Evolutionary conservation across 768 basidiomycete species (phyloP), one percentile per base, ranked within the genome.

Genomic region (Pisolithus albus): DNA sequence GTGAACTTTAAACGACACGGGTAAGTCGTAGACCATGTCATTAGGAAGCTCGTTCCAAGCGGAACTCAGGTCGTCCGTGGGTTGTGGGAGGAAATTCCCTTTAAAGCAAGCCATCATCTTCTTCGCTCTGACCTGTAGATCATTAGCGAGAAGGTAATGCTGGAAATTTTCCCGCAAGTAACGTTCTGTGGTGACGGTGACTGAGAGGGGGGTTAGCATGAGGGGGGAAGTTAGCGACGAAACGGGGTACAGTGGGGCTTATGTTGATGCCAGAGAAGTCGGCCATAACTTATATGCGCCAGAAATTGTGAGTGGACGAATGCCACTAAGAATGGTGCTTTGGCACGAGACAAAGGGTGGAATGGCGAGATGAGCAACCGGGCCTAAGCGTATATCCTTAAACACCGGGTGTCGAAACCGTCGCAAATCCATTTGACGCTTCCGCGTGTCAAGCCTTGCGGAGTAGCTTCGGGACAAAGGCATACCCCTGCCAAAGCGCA

Each of bases 31-130:
- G 24, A 45, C 18, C 5, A 13, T 67, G 7, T 45, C 10, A 18
- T 67, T 67, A n/a, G 66, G 66, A 28, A 65, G n/a, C 34, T 55
- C 48, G 7, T 47, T 39, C 66, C 66, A 67, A 11, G 57, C 56
- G n/a, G 51, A 57, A 42, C n/a, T 52, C 36, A 62, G 48, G 28
- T 51, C 32, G 13, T 36, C 45, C 15, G 51, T 45, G n/a, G 67
- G 62, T 0, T 40, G 9, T 5, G 64, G 66, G 5, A 67, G 54
- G 21, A 34, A 34, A 9, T 10, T 24, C 2, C 42, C 53, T 6
- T 38, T 16, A 50, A 67, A 62, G 40, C 46, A 61, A n/a, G 36
- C 38, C 44, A 49, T 52, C 47, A 67, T n/a, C n/a, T 46, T 54
- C 32, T 53, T 60, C 5, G 50, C 18, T 4, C 52, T 64, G 44